Evolutionary conservation across 345 rosid species (phyloP).

Genomic region (Turnera subulata): DNA sequence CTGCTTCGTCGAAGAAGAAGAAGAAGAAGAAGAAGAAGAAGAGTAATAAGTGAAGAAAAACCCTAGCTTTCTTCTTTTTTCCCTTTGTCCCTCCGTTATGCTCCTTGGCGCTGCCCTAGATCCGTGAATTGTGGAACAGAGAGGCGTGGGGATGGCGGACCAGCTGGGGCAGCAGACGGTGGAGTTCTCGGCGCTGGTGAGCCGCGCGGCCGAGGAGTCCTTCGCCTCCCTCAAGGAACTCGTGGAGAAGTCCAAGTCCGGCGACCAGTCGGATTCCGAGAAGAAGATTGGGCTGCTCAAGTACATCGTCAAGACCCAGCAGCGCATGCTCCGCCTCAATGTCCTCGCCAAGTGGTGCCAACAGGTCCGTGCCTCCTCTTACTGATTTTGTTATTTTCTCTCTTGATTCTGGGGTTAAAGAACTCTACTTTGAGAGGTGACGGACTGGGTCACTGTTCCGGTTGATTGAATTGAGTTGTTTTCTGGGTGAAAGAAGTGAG

Average conservation of each 20-base stretch:
- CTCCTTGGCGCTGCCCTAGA: no score
- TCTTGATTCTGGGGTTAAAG: not conserved
- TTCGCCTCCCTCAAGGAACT: constrained; percentile 71
- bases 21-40: no score
- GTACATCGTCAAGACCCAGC: constrained; percentile 77
- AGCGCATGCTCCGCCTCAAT: constrained; percentile 90
- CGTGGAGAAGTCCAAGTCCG: constrained; percentile 66
- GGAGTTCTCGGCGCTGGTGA: constrained; percentile 68
- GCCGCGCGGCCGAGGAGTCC: constrained; percentile 84
- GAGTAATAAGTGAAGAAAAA: no score
- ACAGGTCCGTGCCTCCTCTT: constrained; percentile 46
- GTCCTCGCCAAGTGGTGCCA: constrained; percentile 97
- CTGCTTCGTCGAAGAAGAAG: no score
- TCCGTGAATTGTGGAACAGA: no score
- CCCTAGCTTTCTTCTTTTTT: constrained; percentile 2
- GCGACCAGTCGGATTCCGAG: constrained; percentile 71
- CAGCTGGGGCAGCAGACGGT: constrained; percentile 91
- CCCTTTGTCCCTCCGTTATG: no score
- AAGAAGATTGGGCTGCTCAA: constrained; percentile 81
- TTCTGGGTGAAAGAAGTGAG: not conserved
- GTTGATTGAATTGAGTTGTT: not conserved
- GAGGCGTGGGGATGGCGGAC: constrained; percentile 32
- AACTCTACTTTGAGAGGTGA: not conserved
- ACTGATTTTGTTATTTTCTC: not conserved
- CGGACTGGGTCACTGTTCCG: not conserved